These are phyloP conservation scores for Lipomyces orientalis DNA, from an alignment of 805 yeast species.

Conservation along the genomic window DNA sequence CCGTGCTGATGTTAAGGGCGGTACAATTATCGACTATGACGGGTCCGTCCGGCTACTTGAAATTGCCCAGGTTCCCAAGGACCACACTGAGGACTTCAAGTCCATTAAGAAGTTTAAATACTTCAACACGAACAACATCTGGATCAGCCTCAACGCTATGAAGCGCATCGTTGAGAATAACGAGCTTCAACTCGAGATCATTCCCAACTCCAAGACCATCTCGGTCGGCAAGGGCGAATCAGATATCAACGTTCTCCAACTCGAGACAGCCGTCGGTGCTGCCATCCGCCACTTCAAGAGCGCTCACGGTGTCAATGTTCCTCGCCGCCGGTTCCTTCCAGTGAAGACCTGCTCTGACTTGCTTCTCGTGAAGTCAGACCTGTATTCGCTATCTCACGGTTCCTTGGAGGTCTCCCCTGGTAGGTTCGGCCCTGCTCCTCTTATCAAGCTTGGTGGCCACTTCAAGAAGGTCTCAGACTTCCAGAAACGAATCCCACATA, in stretches of 20 bases:
- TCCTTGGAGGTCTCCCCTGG: constrained; percentile 80
- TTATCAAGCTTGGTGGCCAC: constrained; percentile 94
- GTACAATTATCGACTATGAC: constrained; percentile 94
- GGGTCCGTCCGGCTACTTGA: constrained; percentile 93
- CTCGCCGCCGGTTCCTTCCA: constrained; percentile 96
- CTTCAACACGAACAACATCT: constrained; percentile 96
- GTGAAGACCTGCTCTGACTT: constrained; percentile 97
- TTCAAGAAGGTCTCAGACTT: constrained; percentile 94
- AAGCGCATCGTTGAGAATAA: constrained; percentile 87
- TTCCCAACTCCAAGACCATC: constrained; percentile 90
- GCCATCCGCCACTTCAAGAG: constrained; percentile 94
- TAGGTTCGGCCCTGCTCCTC: constrained; percentile 89
- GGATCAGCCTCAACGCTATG: constrained; percentile 95
- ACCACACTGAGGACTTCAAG: constrained; percentile 97
- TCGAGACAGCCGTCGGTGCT: constrained; percentile 99
- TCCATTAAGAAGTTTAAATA: constrained; percentile 97
- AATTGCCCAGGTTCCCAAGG: constrained; percentile 98
- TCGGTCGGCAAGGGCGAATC: constrained; percentile 49
- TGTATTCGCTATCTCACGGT: constrained; percentile 90
- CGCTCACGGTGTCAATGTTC: constrained; percentile 98
- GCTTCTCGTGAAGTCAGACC: constrained; percentile 91
- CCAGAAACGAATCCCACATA: constrained; percentile 87
- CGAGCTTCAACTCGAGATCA: constrained; percentile 87
- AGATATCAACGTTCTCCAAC: constrained; percentile 77
- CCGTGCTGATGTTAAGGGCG: constrained; percentile 99